phyloP scores from a whole-genome alignment of 2,329 filamentous ascomycete species.

The Talaromyces rugulosus region DNA sequence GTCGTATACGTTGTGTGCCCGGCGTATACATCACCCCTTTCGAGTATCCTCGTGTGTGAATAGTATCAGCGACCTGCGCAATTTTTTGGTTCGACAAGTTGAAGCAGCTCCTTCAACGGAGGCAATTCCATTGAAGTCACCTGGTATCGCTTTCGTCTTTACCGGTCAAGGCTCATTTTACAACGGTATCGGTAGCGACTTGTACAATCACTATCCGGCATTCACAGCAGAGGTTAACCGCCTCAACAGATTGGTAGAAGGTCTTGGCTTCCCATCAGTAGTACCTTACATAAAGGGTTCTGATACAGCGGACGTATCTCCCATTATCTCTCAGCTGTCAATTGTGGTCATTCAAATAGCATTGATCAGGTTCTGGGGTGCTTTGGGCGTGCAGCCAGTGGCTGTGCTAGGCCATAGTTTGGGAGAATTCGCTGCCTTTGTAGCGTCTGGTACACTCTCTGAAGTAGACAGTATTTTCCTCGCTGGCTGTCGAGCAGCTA shows the following conservation, averaged over 20 bases:
- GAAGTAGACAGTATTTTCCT: constrained; percentile 25
- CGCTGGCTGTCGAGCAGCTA: constrained; percentile 24
- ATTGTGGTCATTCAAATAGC: constrained; percentile 28
- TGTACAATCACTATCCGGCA: constrained; percentile 19
- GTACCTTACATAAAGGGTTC: constrained; percentile 18
- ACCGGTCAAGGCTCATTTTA: constrained; percentile 29
- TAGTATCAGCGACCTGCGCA: constrained; percentile 19
- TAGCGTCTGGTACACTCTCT: constrained; percentile 25
- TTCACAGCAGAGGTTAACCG: constrained; percentile 28
- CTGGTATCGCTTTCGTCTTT: constrained; percentile 29
- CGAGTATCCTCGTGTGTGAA: constrained; percentile 16
- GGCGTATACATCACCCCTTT: constrained; percentile 50
- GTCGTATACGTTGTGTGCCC: constrained; percentile 64
- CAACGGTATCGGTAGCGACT: constrained; percentile 19
- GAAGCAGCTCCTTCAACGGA: neutral
- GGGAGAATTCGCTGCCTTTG: constrained; percentile 29
- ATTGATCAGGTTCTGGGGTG: constrained; percentile 25
- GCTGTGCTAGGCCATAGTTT: constrained; percentile 30
- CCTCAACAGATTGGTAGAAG: constrained; percentile 24
- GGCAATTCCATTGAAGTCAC: neutral
- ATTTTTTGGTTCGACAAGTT: no score
- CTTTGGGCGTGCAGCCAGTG: constrained; percentile 25
- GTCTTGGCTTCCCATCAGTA: constrained; percentile 29
- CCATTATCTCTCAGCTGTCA: constrained; percentile 35
- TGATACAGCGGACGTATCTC: neutral